These are phyloP conservation scores for Monilinia aucupariae DNA, from an alignment of 2,329 filamentous ascomycete species.

Conservation along the genomic window DNA sequence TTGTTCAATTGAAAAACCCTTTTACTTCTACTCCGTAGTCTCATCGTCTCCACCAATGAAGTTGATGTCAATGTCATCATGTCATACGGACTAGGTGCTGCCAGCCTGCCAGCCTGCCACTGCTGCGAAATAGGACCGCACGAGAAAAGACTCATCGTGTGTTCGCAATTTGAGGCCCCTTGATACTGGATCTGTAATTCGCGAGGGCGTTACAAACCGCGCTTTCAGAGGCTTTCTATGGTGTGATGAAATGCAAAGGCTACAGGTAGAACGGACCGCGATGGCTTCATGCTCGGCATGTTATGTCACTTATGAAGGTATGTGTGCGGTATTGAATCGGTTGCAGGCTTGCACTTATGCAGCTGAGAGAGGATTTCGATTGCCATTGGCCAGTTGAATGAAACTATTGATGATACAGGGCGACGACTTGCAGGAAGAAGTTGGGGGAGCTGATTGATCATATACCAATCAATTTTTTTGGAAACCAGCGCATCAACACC, in stretches of 20 bases:
- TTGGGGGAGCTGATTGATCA: conserved; percentile 9
- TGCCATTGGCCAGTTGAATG: conserved; percentile 12
- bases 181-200: conserved; percentile 2
- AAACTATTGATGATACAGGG: conserved; percentile 16
- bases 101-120: no score
- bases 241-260: conserved; percentile 7
- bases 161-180: neutral
- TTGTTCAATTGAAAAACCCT: conserved; percentile 3
- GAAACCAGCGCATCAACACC: conserved; percentile 12
- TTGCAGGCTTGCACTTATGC: conserved; percentile 9
- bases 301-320: conserved; percentile 2
- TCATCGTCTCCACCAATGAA: conserved; percentile 4
- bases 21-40: conserved; percentile 2
- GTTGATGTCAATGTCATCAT: neutral
- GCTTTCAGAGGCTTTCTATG: conserved; percentile 5
- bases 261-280: neutral
- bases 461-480: conserved; percentile 13
- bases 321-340: conserved; percentile 11
- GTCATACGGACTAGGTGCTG: conserved; percentile 10
- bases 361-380: neutral
- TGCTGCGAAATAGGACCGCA: neutral
- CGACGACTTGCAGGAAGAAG: conserved; percentile 6
- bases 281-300: conserved; percentile 8
- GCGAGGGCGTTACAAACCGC: neutral
- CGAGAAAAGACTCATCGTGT: conserved; percentile 12